Base-by-base conservation (phyloP, 495 filamentous ascomycete species). In the Penicillium lividum region DNA sequence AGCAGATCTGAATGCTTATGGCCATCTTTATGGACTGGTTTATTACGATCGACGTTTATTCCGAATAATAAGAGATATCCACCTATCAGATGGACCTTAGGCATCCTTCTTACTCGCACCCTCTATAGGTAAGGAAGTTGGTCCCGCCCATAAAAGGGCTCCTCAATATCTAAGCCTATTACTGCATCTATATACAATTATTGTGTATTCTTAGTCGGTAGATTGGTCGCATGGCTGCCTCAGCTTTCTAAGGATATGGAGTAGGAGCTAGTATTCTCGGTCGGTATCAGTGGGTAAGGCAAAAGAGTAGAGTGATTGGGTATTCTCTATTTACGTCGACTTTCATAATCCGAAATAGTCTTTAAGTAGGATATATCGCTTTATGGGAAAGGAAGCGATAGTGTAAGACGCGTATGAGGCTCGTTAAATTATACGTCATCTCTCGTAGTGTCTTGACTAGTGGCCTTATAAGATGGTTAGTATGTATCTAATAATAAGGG, bases 381-480 rank as follows among this genome's bases (percentile, higher is more conserved):
- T 40, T 5, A 51, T 33, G n/a, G n/a, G n/a, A n/a, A n/a, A n/a
- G n/a, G n/a, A n/a, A n/a, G n/a, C n/a, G n/a, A n/a, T n/a, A n/a
- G n/a, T n/a, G n/a, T n/a, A n/a, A n/a, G n/a, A n/a, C n/a, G n/a
- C n/a, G n/a, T n/a, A n/a, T n/a, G n/a, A n/a, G n/a, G n/a, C n/a
- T n/a, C n/a, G n/a, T n/a, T n/a, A n/a, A n/a, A n/a, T n/a, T n/a
- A n/a, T n/a, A n/a, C n/a, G n/a, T n/a, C n/a, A n/a, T n/a, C n/a
- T 36, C 30, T 38, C 30, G 27, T 15, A 51, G 48, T 30, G 48
- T 51, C 48, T 38, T 51, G 27, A 11, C 22, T 48, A 48, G 27
- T 29, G 27, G 22, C 45, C 45, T 27, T 48, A 11, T 27, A 51
- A 51, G 30, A 36, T 51, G 22, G 48, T 51, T n/a, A 51, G 48